Conservation (phyloP, 2,329 filamentous ascomycete species). For the Xylariaceae sp. region DNA sequence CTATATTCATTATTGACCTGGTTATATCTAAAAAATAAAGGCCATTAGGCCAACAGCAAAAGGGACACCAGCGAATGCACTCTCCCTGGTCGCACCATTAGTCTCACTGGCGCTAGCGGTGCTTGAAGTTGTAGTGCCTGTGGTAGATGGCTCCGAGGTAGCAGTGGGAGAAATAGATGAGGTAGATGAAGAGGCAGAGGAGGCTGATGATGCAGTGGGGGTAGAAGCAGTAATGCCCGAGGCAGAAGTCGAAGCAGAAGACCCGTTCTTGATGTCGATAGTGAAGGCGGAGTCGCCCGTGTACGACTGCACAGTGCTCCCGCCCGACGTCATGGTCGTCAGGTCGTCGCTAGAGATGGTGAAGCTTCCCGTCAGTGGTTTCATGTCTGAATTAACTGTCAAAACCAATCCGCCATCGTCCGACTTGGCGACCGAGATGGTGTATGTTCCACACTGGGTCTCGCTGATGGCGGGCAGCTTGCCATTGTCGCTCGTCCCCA, state of each 20-base stretch:
- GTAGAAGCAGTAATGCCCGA: background rate
- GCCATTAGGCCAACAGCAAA: background rate
- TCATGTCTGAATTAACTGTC: background rate
- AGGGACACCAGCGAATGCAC: background rate
- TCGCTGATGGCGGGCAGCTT: slow-evolving; percentile 20
- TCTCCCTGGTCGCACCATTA: background rate
- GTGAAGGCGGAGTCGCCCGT: slow-evolving; percentile 1
- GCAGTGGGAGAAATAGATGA: slow-evolving; percentile 1
- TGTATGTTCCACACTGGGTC: slow-evolving; percentile 26
- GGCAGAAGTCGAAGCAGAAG: background rate
- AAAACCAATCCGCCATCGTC: slow-evolving; percentile 17
- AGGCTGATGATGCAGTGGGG: background rate
- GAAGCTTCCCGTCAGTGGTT: background rate
- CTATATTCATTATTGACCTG: no score
- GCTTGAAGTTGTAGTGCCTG: slow-evolving; percentile 11
- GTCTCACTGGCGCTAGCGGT: slow-evolving; percentile 5
- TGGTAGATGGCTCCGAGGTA: slow-evolving; percentile 9
- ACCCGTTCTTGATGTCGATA: background rate
- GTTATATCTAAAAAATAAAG: background rate
- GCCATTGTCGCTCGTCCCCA: slow-evolving; percentile 9
- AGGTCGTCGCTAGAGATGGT: slow-evolving; percentile 1
- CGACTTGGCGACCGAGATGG: slow-evolving; percentile 17
- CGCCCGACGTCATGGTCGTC: background rate
- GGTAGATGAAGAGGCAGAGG: background rate
- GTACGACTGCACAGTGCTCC: slow-evolving; percentile 11